A percentile compares a stretch with the other conserved stretches of the same genome.
Evolutionary conservation across 441 rosid genomes (phyloP).

Genomic region (Syzygium malaccense): DNA sequence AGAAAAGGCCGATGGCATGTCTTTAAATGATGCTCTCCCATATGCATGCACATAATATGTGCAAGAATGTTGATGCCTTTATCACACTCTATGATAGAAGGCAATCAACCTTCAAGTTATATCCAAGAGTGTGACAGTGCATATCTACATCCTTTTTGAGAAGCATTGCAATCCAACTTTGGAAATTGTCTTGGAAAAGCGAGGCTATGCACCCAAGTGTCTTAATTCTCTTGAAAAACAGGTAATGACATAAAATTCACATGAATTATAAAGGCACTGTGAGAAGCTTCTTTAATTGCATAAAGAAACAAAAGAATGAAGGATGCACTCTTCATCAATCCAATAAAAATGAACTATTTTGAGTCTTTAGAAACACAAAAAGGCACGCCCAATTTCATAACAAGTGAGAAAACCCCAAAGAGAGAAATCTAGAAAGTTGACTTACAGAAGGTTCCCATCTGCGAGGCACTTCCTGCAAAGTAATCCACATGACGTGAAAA

Average conservation of each 20-base stretch:
- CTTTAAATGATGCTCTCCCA: not conserved
- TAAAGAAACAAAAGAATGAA: not conserved
- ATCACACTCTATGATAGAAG: not conserved
- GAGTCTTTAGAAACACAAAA: not conserved
- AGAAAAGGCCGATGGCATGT: not conserved
- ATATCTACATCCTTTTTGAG: not conserved
- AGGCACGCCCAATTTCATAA: not conserved
- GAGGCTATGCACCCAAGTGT: not conserved
- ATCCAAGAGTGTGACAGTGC: not conserved
- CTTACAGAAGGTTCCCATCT: conserved; percentile 97
- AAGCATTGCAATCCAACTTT: not conserved
- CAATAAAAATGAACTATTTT: not conserved
- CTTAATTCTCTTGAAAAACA: not conserved
- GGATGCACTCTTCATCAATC: not conserved
- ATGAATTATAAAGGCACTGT: not conserved
- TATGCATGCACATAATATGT: not conserved
- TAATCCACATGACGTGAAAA: not conserved
- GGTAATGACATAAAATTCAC: not conserved
- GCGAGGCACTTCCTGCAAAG: conserved; percentile 58
- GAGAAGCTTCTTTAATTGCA: not conserved
- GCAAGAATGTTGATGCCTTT: not conserved
- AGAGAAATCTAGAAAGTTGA: not conserved
- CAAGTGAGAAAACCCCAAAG: not conserved
- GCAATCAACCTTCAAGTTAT: not conserved
- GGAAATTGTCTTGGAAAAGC: not conserved